Evolutionary conservation across 345 rosid species (phyloP), one percentile per base, ranked within the genome.

Genomic region (Hirschfeldia incana): DNA sequence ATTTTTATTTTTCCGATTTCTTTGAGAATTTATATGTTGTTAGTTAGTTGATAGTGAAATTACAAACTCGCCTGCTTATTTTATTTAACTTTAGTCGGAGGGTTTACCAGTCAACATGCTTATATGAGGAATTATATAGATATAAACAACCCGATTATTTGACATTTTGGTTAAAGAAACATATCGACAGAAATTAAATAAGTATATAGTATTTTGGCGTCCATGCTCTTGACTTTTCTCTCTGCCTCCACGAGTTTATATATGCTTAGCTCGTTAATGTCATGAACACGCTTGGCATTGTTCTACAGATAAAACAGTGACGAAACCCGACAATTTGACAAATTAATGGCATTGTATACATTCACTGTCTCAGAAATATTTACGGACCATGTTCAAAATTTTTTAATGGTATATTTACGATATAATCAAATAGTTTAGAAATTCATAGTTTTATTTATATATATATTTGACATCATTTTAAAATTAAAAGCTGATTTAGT

Each of bases 151-250:
- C 0, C 21, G 21, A 21, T 21, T 21, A 21, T 21, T 21, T 21
- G 21, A 21, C 21, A 32, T 32, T 30, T 30, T 30, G 33, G 33
- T 4, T 33, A n/a, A 2, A 2, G 10, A 9, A 42, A 37, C 1
- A 37, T 37, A 37, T 37, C 6, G 44, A 37, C 8, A 37, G 39
- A 36, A 0, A 21, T 21, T 21, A 21, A 21, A 21, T 21, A 21
- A 1, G 21, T 21, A 21, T 21, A 21, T 21, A 21, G 21, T 21
- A 33, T 70, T 76, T 70, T 77, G 75, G 65, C 59, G 81, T 11
- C 67, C 72, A 71, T 64, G 59, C 46, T 64, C 28, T 77, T 71
- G 81, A 77, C 72, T 77, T 77, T 77, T 36, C 63, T 36, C 63
- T 63, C 15, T 77, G 80, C 71, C 32, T 70, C 70, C 65, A 77